Evolutionary conservation across 345 rosid species (phyloP), one percentile per base, ranked within the genome.

Genomic region (Camelina laxa): DNA sequence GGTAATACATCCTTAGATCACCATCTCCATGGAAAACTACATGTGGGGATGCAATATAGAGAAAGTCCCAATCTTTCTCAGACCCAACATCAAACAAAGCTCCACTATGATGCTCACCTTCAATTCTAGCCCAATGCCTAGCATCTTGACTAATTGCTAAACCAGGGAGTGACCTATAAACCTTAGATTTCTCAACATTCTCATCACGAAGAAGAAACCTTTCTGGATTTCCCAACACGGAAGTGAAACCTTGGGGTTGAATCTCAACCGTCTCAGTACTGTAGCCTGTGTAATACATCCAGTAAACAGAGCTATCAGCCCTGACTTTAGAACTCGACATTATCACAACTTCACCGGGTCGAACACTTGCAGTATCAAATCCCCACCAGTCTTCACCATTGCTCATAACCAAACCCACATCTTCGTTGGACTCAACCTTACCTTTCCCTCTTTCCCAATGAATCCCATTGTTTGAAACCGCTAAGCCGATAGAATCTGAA

Each of bases 61-160:
- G 68, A 22, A 87, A 90, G 82, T 93, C 98, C 95, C 95, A 93
- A n/a, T 90, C 96, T 65, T 77, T 60, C 8, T 82, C 88, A 19
- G 80, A 54, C 35, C 98, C 98, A 22, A 88, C 89, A 77, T 90
- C 97, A 20, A 91, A 87, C 78, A 93, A 62, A 11, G 93, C 92
- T 30, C 91, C 93, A 63, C 92, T 88, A 53, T 89, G 92, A 75
- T 91, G 90, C 57, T 89, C 93, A 42, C 98, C 93, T 83, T 93
- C 96, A 67, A 93, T 89, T 78, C 92, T 89, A 42, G 93, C 97
- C 98, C 97, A 93, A 56, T 91, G 84, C 70, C 91, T 84, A 64
- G 92, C 97, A 67, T 93, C 96, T 66, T 91, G 97, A 75, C 97
- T 93, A 27, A 87, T 89, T 20, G 92, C 96, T 49, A 93, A 76